These are phyloP conservation scores for Tolypocladium cylindrosporum DNA, from an alignment of 2,329 filamentous ascomycete species.

Conservation along the genomic window DNA sequence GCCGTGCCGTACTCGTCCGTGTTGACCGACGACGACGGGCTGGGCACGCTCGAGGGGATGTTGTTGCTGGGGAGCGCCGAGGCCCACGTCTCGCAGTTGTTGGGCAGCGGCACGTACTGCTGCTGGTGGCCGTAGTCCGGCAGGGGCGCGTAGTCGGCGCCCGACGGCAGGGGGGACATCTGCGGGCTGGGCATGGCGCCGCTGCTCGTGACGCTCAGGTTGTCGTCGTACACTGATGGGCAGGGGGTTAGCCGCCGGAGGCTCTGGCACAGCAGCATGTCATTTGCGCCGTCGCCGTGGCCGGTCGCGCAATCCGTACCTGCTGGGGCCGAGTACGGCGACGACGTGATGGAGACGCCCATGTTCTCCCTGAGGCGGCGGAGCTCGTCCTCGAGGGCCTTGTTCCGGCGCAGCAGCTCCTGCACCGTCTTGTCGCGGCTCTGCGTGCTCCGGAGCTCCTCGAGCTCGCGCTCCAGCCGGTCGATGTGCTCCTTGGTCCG, in stretches of 20 bases:
- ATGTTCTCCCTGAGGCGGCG: slow-evolving; percentile 33
- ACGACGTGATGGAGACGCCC: slow-evolving; percentile 29
- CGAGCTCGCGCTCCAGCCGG: slow-evolving; percentile 61
- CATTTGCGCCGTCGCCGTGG: slow-evolving; percentile 5
- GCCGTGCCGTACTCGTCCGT: slow-evolving; percentile 34
- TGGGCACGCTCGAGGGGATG: slow-evolving; percentile 38
- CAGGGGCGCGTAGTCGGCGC: slow-evolving; percentile 31
- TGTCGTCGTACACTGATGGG: slow-evolving; percentile 30
- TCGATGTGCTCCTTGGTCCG: slow-evolving; percentile 83
- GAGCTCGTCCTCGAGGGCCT: slow-evolving; percentile 43
- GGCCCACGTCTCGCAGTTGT: slow-evolving; percentile 36
- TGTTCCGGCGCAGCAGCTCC: slow-evolving; percentile 41
- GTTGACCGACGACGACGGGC: slow-evolving; percentile 38
- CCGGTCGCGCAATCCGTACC: slow-evolving; percentile 20
- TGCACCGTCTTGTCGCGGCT: slow-evolving; percentile 40
- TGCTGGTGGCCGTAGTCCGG: slow-evolving; percentile 31
- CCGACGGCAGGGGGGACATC: slow-evolving; percentile 32
- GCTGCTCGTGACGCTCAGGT: slow-evolving; percentile 23
- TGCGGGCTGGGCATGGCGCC: slow-evolving; percentile 32
- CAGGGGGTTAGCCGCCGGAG: slow-evolving; percentile 10
- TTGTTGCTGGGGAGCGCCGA: slow-evolving; percentile 29
- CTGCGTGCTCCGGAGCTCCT: slow-evolving; percentile 51
- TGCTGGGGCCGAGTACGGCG: slow-evolving; percentile 27
- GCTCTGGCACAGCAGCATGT: slow-evolving; percentile 1
- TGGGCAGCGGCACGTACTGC: slow-evolving; percentile 24